Evolutionary conservation across 352 stramenopile species (phyloP).

Genomic region (Phytopythium vexans): DNA sequence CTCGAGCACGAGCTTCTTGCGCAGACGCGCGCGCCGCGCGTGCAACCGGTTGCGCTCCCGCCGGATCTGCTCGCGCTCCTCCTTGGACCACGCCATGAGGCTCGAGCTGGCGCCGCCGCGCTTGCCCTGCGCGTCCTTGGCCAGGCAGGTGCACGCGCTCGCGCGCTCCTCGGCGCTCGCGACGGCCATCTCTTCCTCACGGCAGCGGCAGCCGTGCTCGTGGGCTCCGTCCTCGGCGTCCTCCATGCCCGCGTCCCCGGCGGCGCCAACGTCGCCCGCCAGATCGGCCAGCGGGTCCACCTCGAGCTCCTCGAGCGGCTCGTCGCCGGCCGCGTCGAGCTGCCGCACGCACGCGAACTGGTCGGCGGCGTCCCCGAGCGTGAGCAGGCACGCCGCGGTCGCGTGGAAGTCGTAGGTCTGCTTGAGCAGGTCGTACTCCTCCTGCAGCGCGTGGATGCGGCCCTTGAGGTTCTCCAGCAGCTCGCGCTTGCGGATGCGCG

Average conservation of each 20-base stretch:
- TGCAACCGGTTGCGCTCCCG: slow-evolving; percentile 75
- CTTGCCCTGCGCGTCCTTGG: slow-evolving; percentile 13
- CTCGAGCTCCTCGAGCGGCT: slow-evolving; percentile 35
- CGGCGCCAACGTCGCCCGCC: slow-evolving; percentile 10
- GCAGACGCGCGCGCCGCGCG: slow-evolving; percentile 62
- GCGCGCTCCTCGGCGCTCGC: slow-evolving; percentile 11
- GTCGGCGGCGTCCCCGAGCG: slow-evolving; percentile 36
- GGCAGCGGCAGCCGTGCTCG: slow-evolving; percentile 41
- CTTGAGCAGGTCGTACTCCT: slow-evolving; percentile 60
- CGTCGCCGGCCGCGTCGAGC: slow-evolving; percentile 47
- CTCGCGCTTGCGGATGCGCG: slow-evolving; percentile 72
- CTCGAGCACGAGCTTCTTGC: slow-evolving; percentile 81
- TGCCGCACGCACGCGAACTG: slow-evolving; percentile 39
- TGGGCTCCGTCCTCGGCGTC: slow-evolving; percentile 31
- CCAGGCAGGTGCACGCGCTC: slow-evolving; percentile 21
- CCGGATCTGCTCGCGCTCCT: slow-evolving; percentile 67
- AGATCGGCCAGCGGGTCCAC: slow-evolving; percentile 9
- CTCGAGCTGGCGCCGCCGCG: slow-evolving; percentile 21
- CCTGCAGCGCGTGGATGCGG: slow-evolving; percentile 55
- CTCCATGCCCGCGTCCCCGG: slow-evolving; percentile 38
- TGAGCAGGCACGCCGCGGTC: slow-evolving; percentile 60
- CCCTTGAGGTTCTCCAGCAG: slow-evolving; percentile 73
- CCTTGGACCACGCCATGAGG: slow-evolving; percentile 52
- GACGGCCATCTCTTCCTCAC: slow-evolving; percentile 24
- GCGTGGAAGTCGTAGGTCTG: slow-evolving; percentile 77